Conservation (phyloP, 2,329 filamentous ascomycete genomes). For the Cadophora gregata region DNA sequence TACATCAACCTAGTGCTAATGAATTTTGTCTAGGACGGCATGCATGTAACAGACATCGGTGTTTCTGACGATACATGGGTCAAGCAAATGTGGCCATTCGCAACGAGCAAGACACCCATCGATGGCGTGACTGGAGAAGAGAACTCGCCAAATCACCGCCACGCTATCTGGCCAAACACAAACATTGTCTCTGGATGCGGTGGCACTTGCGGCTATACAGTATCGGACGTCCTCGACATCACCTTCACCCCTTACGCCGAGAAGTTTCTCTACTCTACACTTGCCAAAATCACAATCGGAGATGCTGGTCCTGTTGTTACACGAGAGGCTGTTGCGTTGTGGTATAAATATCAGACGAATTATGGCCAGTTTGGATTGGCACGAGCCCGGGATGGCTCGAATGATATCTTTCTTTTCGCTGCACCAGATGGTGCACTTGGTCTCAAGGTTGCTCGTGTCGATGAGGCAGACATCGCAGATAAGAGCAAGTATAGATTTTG, state of each 20-base stretch:
- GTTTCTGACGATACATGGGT: not conserved
- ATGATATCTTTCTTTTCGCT: slow-evolving; percentile 18
- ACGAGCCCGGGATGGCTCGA: slow-evolving; percentile 15
- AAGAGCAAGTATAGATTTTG: slow-evolving; percentile 18
- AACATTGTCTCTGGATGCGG: slow-evolving; percentile 16
- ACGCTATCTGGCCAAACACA: slow-evolving; percentile 18
- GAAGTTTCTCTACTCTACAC: slow-evolving; percentile 15
- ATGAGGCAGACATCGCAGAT: slow-evolving; percentile 12
- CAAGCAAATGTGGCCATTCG: slow-evolving; percentile 18
- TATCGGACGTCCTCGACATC: slow-evolving; percentile 15
- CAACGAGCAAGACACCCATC: slow-evolving; percentile 8
- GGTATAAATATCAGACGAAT: slow-evolving; percentile 11
- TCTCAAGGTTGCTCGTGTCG: slow-evolving; percentile 17
- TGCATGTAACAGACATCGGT: slow-evolving; percentile 6
- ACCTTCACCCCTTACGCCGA: slow-evolving; percentile 6
- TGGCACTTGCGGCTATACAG: slow-evolving; percentile 8
- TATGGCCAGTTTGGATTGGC: slow-evolving; percentile 15
- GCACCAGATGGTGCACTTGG: slow-evolving; percentile 2
- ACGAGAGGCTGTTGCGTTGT: slow-evolving; percentile 4
- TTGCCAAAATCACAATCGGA: slow-evolving; percentile 13
- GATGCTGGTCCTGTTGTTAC: not conserved
- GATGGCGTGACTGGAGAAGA: slow-evolving; percentile 6
- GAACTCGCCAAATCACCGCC: slow-evolving; percentile 2
- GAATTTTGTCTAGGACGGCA: not conserved
- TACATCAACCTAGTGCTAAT: not conserved